Conservation (phyloP, 441 rosid genomes). For the Pelargonium cotyledonis region DNA sequence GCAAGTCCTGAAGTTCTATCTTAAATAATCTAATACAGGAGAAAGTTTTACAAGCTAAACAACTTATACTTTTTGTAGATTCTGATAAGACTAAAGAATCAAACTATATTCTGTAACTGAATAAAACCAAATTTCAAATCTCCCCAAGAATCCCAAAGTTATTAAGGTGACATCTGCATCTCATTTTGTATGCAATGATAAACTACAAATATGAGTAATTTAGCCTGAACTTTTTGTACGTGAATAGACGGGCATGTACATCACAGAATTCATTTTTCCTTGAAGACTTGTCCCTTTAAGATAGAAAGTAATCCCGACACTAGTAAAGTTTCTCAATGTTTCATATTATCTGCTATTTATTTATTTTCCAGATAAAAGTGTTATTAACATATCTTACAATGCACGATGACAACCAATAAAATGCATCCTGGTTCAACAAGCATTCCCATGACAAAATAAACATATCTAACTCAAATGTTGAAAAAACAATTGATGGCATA, state of each 20-base stretch:
- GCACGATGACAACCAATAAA: not conserved
- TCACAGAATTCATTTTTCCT: not conserved
- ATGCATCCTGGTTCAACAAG: constrained; percentile 1
- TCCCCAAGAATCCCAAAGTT: constrained; percentile 1
- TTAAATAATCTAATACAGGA: not conserved
- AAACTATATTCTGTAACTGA: not conserved
- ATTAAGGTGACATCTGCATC: not conserved
- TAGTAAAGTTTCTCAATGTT: not conserved
- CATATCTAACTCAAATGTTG: constrained; percentile 1
- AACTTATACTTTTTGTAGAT: not conserved
- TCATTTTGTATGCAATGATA: not conserved
- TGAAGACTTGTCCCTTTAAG: not conserved
- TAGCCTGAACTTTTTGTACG: not conserved
- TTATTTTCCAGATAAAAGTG: not conserved
- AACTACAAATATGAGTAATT: not conserved
- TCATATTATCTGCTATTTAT: not conserved
- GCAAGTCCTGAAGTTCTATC: not conserved
- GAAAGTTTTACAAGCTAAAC: not conserved
- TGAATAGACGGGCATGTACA: not conserved
- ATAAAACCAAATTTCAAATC: not conserved
- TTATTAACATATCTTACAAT: not conserved
- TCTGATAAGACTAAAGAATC: not conserved
- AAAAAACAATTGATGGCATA: not conserved
- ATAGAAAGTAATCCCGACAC: not conserved
- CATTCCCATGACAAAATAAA: not conserved